Conservation (phyloP, 164 flowering plant genomes). For the Liriodendron chinense region DNA sequence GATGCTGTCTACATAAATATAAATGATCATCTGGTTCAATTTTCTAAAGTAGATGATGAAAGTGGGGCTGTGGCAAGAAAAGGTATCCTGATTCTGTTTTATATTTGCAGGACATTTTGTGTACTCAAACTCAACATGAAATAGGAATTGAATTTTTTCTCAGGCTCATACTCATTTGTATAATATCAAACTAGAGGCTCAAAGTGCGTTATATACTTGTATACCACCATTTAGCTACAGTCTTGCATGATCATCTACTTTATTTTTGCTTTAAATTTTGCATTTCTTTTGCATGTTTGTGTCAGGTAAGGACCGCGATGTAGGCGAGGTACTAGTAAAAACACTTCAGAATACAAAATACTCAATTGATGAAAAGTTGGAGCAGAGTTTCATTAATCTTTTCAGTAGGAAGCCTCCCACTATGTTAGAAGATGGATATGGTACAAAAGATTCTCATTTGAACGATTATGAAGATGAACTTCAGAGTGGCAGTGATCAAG, state of each 20-base stretch:
- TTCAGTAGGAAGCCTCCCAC: conserved; percentile 45
- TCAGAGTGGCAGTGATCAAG: neutral
- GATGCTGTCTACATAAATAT: conserved; percentile 96
- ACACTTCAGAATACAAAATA: conserved; percentile 77
- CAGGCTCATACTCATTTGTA: neutral
- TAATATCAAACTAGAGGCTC: neutral
- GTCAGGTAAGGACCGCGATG: conserved; percentile 67
- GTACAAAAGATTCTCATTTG: conserved; percentile 18
- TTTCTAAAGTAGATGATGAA: conserved; percentile 60
- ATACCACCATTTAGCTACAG: neutral
- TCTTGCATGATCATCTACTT: neutral
- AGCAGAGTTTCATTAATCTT: conserved; percentile 57
- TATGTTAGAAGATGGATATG: conserved; percentile 28
- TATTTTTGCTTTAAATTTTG: neutral
- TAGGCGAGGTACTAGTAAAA: conserved; percentile 78
- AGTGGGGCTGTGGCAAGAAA: conserved; percentile 29
- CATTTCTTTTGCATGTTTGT: neutral
- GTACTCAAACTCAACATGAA: neutral
- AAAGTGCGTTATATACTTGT: neutral
- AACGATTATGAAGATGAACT: conserved; percentile 1
- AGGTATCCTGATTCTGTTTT: conserved; percentile 35
- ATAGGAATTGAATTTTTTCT: neutral
- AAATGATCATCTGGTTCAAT: conserved; percentile 84
- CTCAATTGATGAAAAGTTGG: conserved; percentile 82
- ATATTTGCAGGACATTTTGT: neutral